Percentiles rank a stretch among this genome's conserved stretches.
Conservation (phyloP, 2,329 filamentous ascomycete genomes). For the Tolypocladium ophioglossoides region DNA sequence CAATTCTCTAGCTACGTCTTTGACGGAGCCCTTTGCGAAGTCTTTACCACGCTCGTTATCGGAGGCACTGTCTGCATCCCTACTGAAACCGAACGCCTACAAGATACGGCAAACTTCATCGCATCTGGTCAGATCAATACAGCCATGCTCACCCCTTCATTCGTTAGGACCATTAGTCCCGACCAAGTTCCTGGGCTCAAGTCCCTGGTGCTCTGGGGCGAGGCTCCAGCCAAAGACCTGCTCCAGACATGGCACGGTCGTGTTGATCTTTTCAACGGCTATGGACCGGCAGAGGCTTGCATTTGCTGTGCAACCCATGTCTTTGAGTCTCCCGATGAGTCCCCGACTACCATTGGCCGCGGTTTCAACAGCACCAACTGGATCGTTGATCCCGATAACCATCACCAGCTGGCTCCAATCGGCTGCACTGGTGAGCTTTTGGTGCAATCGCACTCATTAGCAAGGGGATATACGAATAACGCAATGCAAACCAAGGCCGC, state of each 20-base stretch:
- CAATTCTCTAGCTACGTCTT: conserved; percentile 41
- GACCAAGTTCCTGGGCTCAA: conserved; percentile 5
- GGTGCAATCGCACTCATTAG: conserved; percentile 24
- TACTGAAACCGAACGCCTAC: conserved; percentile 7
- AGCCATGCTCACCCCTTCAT: neutral
- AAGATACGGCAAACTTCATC: neutral
- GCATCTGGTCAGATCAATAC: neutral
- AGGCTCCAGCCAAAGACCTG: conserved; percentile 4
- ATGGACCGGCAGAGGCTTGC: conserved; percentile 9
- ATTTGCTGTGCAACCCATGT: conserved; percentile 2
- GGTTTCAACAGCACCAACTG: conserved; percentile 7
- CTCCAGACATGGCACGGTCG: conserved; percentile 8
- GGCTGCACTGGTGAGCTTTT: conserved; percentile 11
- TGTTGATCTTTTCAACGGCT: conserved; percentile 6
- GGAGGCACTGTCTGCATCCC: conserved; percentile 14
- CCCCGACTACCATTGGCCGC: conserved; percentile 5
- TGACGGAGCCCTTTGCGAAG: conserved; percentile 29
- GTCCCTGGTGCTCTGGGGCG: conserved; percentile 6
- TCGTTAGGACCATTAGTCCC: conserved; percentile 5
- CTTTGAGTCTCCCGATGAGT: neutral
- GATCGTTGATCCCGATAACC: conserved; percentile 10
- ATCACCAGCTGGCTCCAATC: conserved; percentile 7
- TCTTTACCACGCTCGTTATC: conserved; percentile 9
- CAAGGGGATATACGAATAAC: conserved; percentile 35
- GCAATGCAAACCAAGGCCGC: conserved; percentile 14